Conservation (phyloP, 1,284 basidiomycete genomes). For the Rhodotorula sp. region DNA sequence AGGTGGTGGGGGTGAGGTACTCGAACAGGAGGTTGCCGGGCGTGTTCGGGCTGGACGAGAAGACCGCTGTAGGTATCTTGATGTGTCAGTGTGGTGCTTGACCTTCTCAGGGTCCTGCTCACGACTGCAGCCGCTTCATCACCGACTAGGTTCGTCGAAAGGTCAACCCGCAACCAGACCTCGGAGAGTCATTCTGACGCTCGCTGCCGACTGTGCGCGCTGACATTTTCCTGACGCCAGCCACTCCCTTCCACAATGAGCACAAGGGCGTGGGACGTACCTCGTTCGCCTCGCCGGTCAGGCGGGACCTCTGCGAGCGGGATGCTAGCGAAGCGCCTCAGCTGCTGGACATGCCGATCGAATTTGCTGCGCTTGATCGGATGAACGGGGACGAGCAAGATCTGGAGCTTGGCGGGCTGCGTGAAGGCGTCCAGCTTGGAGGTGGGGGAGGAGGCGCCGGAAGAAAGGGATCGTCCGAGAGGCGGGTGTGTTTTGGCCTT, state of each 20-base stretch:
- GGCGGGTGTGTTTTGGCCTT: neutral
- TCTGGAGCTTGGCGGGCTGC: constrained; percentile 67
- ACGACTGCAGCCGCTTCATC: neutral
- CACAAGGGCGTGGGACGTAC: constrained; percentile 51
- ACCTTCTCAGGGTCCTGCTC: neutral
- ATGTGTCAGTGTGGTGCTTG: constrained; percentile 1
- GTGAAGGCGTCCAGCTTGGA: constrained; percentile 21
- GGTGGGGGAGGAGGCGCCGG: neutral
- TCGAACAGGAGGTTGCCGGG: constrained; percentile 71
- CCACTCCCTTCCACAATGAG: too few species aligned
- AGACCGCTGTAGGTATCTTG: constrained; percentile 60
- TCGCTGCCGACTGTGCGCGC: too few species aligned
- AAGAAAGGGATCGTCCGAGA: neutral
- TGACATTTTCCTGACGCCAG: too few species aligned
- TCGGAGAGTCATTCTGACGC: too few species aligned
- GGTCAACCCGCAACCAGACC: neutral
- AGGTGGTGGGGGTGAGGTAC: constrained; percentile 69
- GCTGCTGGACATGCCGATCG: constrained; percentile 68
- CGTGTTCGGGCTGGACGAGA: constrained; percentile 75
- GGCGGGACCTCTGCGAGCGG: constrained; percentile 75
- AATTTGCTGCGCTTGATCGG: constrained; percentile 65
- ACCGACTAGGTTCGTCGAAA: neutral
- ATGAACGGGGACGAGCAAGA: constrained; percentile 76
- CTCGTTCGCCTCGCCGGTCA: constrained; percentile 72
- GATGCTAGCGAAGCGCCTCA: constrained; percentile 68